Evolutionary conservation across 257 asterid species (phyloP), one percentile per base, ranked within the genome.

Genomic region (Lithospermum erythrorhizon): DNA sequence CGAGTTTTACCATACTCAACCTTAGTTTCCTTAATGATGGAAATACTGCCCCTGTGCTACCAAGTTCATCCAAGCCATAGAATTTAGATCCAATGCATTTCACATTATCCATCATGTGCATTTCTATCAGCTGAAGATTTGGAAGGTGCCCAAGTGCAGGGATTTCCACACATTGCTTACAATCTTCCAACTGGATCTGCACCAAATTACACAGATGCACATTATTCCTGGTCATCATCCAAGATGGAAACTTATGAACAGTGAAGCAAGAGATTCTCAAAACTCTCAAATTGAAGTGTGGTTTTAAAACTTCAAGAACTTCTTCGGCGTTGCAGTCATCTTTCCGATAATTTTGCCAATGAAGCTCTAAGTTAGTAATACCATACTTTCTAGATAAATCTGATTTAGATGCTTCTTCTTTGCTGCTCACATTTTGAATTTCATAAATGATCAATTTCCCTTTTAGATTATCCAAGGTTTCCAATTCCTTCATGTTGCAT

Each of bases 141-240:
- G 68, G 68, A 48, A 66, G 72, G 58, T 62, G 55, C 48, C 78
- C 78, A 19, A 68, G 65, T 21, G 71, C 54, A 22, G 71, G 74
- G 15, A 73, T 17, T 19, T 23, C 21, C 9, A 51, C 58, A 21
- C 68, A 49, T 24, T 30, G 47, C 22, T n/a, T 20, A 64, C 74
- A 70, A 5, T 15, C 0, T 21, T 17, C 22, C 55, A 74, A 57
- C 13, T 14, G 47, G 53, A 70, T 52, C 27, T 58, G 61, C 13
- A 59, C 59, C 13, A 70, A 55, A 47, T 54, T 70, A 15, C 25
- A 32, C 9, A 65, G 53, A 15, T 48, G 22, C 22, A 57, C 11
- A 15, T 27, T 3, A 20, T 9, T 24, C 0, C 32, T 51, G 14
- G 32, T 21, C 57, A 9, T 29, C 21, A 74, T 67, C 79, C 75